These are phyloP conservation scores for Piloderma croceum DNA, from an alignment of 768 basidiomycete species.

Conservation along the genomic window DNA sequence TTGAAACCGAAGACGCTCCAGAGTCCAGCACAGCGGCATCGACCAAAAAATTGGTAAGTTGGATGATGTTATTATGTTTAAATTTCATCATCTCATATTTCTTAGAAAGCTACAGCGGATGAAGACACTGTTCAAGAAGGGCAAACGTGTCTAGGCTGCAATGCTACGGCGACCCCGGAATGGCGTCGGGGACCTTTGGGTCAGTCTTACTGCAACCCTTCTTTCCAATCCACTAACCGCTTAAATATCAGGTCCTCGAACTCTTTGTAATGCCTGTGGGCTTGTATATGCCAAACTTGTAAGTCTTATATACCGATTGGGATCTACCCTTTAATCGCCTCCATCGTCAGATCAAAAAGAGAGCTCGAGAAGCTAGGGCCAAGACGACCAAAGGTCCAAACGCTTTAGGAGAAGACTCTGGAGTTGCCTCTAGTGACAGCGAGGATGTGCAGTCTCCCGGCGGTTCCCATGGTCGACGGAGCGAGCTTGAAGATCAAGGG, in stretches of 20 bases:
- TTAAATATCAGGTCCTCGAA: conserved; percentile 60
- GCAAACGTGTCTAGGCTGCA: conserved; percentile 77
- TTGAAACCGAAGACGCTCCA: conserved; percentile 19
- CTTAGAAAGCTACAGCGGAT: conserved; percentile 19
- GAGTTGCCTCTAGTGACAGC: no score
- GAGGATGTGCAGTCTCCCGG: no score
- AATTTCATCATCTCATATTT: background rate
- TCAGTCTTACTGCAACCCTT: conserved; percentile 27
- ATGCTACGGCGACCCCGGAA: conserved; percentile 80
- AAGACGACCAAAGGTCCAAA: no score
- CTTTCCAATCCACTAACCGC: conserved; percentile 8
- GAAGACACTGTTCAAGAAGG: conserved; percentile 49
- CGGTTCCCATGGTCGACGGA: no score
- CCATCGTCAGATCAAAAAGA: no score
- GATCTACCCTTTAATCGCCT: no score
- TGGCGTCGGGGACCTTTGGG: conserved; percentile 83
- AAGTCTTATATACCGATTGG: no score
- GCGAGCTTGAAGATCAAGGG: no score
- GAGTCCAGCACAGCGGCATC: conserved; percentile 12
- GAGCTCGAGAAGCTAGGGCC: no score
- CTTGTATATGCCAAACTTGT: conserved; percentile 85
- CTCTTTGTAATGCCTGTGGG: conserved; percentile 81
- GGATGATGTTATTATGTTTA: background rate
- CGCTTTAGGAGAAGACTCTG: no score
- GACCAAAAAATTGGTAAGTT: background rate